These are phyloP conservation scores for Lolium rigidum DNA, from an alignment of 176 grass and related monocot genomes.

Conservation along the genomic window DNA sequence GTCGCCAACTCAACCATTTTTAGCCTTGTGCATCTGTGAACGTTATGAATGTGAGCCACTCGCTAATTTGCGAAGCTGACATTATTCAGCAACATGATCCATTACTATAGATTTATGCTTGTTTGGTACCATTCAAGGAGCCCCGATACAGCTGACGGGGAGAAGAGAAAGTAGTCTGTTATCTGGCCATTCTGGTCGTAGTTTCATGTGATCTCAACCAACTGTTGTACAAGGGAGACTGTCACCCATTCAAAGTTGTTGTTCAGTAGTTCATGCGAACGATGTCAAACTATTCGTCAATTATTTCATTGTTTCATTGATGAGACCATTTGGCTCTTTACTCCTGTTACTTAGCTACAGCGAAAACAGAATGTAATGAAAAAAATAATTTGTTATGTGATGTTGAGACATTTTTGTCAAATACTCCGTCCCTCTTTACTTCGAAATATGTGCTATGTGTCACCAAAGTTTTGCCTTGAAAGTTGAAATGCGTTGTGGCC, in stretches of 20 bases:
- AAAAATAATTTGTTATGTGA: not conserved
- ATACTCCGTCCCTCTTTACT: too few species aligned
- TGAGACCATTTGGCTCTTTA: not conserved
- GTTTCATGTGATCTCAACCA: slow-evolving; percentile 23
- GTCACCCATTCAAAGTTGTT: not conserved
- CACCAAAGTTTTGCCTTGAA: too few species aligned
- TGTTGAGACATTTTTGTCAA: not conserved
- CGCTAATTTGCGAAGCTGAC: slow-evolving; percentile 18
- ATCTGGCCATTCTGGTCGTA: slow-evolving; percentile 24
- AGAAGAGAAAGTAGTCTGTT: not conserved
- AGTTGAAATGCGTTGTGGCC: too few species aligned
- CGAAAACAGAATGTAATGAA: not conserved
- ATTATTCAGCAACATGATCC: slow-evolving; percentile 44
- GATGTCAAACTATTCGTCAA: slow-evolving; percentile 30
- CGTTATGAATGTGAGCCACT: not conserved
- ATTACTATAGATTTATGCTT: slow-evolving; percentile 39
- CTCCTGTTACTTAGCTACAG: slow-evolving; percentile 10
- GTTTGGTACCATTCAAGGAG: slow-evolving; percentile 3
- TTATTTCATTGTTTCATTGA: slow-evolving; percentile 50
- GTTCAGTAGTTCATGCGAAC: slow-evolving; percentile 32
- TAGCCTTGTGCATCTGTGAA: not conserved
- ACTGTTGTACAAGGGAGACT: slow-evolving; percentile 34
- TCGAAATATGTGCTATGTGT: too few species aligned
- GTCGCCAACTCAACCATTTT: slow-evolving; percentile 20
- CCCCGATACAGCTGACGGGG: not conserved